Conservation (phyloP, 768 basidiomycete genomes). For the Heimioporus sp. region DNA sequence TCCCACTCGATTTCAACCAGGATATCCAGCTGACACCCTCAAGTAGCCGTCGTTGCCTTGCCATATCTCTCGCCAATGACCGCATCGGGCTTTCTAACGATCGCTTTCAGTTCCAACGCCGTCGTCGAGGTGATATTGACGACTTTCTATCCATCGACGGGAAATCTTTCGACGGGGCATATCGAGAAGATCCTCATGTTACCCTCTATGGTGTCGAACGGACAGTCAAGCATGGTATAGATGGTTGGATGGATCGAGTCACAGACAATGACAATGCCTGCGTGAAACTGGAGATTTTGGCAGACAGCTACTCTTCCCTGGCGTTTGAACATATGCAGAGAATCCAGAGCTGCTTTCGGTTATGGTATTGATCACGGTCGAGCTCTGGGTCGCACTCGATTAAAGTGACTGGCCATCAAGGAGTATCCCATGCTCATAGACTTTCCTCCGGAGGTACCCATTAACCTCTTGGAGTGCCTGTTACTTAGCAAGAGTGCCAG, state of each 20-base stretch:
- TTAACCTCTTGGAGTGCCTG: slow-evolving; percentile 22
- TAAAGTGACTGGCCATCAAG: slow-evolving; percentile 13
- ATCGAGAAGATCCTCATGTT: slow-evolving; percentile 11
- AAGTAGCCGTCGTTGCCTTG: slow-evolving; percentile 29
- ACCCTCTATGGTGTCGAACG: slow-evolving; percentile 38
- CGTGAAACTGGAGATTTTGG: slow-evolving; percentile 19
- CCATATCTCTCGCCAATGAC: slow-evolving; percentile 8
- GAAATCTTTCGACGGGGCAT: slow-evolving; percentile 8
- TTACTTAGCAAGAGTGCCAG: slow-evolving; percentile 27
- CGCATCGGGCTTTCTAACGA: background rate
- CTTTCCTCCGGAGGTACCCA: slow-evolving; percentile 35
- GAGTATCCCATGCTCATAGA: slow-evolving; percentile 27
- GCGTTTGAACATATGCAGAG: slow-evolving; percentile 26
- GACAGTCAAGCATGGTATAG: slow-evolving; percentile 29
- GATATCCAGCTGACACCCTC: slow-evolving; percentile 36
- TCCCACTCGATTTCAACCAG: slow-evolving; percentile 20
- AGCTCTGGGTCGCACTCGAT: slow-evolving; percentile 40
- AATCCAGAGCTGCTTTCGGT: slow-evolving; percentile 41
- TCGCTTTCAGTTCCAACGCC: slow-evolving; percentile 1
- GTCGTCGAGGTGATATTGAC: slow-evolving; percentile 9
- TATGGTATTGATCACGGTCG: slow-evolving; percentile 39
- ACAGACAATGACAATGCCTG: slow-evolving; percentile 10
- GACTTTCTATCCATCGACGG: slow-evolving; percentile 16
- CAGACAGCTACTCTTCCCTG: slow-evolving; percentile 24
- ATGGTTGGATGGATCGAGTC: slow-evolving; percentile 32